Evolutionary conservation across 1,284 basidiomycete genomes (phyloP).

Genomic region (Boletus smithii): DNA sequence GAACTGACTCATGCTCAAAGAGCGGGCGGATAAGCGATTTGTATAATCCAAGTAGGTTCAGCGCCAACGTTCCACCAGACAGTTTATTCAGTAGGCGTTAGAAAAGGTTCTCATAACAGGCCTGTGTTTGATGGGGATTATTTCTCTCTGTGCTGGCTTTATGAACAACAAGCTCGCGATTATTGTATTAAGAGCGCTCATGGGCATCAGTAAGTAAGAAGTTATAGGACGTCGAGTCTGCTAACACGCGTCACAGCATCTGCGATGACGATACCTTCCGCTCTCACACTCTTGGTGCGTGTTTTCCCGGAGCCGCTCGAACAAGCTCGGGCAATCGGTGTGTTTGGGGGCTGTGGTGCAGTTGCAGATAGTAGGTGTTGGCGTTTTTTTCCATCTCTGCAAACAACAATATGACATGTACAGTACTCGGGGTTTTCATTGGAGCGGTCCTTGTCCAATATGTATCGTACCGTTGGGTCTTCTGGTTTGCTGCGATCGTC

Average conservation of each 20-base stretch:
- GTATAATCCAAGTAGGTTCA: slow-evolving; percentile 28
- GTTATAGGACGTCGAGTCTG: background rate
- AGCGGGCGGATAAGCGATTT: slow-evolving; percentile 35
- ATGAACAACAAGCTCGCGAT: slow-evolving; percentile 40
- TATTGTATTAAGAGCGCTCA: slow-evolving; percentile 43
- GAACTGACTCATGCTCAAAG: slow-evolving; percentile 18
- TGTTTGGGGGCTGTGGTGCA: slow-evolving; percentile 45
- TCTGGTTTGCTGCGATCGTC: slow-evolving; percentile 43
- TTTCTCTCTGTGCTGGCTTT: slow-evolving; percentile 42
- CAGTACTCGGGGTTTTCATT: slow-evolving; percentile 37
- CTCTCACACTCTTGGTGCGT: slow-evolving; percentile 44
- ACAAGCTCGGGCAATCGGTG: slow-evolving; percentile 45
- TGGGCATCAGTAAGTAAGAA: slow-evolving; percentile 36
- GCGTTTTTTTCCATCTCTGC: background rate
- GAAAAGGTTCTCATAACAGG: slow-evolving; percentile 33
- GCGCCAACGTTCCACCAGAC: background rate
- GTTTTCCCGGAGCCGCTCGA: slow-evolving; percentile 43
- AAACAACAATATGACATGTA: background rate
- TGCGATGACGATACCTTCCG: slow-evolving; percentile 47
- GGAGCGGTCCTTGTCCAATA: slow-evolving; percentile 38
- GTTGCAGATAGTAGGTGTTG: slow-evolving; percentile 40
- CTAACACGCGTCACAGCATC: slow-evolving; percentile 31
- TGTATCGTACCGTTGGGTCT: slow-evolving; percentile 44
- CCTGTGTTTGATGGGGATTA: slow-evolving; percentile 34
- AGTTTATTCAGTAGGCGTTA: slow-evolving; percentile 5